Conservation (phyloP, 805 yeast genomes). For the Zygotorulaspora danielsina region DNA sequence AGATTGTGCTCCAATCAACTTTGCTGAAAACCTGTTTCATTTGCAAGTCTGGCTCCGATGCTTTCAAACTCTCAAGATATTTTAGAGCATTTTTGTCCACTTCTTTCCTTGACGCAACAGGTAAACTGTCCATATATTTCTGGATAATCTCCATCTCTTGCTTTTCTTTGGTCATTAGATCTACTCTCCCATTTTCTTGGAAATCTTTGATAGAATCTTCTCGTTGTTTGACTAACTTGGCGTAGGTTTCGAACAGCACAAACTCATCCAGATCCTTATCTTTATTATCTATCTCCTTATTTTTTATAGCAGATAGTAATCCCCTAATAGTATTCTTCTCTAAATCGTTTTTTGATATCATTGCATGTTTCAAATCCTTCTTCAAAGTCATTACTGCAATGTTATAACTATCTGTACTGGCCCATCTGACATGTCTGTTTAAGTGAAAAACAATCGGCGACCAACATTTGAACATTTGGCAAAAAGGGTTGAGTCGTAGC, state of each 20-base stretch:
- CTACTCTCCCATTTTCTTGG: slow-evolving; percentile 43
- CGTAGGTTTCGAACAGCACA: slow-evolving; percentile 36
- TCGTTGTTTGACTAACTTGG: slow-evolving; percentile 48
- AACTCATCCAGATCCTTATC: slow-evolving; percentile 36
- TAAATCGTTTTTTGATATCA: slow-evolving; percentile 43
- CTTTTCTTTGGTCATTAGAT: slow-evolving; percentile 51
- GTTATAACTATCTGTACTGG: slow-evolving; percentile 37
- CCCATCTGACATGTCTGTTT: slow-evolving; percentile 25
- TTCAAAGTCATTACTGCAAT: slow-evolving; percentile 37
- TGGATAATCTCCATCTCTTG: slow-evolving; percentile 44
- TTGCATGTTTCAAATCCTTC: slow-evolving; percentile 44
- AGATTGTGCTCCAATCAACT: slow-evolving; percentile 34
- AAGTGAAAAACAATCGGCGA: slow-evolving; percentile 1
- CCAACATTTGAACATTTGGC: background rate
- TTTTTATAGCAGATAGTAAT: slow-evolving; percentile 42
- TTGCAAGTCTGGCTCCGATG: slow-evolving; percentile 25
- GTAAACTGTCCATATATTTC: slow-evolving; percentile 39
- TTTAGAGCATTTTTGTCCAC: slow-evolving; percentile 35
- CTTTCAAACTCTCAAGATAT: slow-evolving; percentile 24
- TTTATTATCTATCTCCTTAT: slow-evolving; percentile 41
- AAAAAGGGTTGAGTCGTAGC: background rate
- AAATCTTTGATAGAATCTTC: slow-evolving; percentile 48
- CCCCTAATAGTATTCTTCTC: slow-evolving; percentile 44
- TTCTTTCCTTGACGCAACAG: slow-evolving; percentile 47
- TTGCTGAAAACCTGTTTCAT: slow-evolving; percentile 33